Evolutionary conservation across 2,329 filamentous ascomycete species (phyloP), one percentile per base, ranked within the genome.

Genomic region (Stachybotrys chartarum): DNA sequence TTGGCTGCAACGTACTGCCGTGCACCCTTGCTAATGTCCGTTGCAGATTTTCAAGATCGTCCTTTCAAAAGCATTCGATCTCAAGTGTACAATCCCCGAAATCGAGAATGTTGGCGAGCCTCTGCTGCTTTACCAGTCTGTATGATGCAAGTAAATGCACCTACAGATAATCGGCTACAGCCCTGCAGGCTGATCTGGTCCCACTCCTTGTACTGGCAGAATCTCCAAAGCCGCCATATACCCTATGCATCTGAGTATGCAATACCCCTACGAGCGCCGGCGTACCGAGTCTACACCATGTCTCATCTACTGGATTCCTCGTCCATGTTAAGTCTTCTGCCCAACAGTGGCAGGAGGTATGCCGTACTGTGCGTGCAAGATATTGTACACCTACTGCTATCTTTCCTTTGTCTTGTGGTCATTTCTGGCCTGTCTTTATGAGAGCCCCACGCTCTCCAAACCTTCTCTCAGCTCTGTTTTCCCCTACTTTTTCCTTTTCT

Each of bases 51-150:
- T 99, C 84, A 99, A 99, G 75, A 99, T 99, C 65, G 94, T 99
- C 56, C 82, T 99, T 30, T 96, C 93, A 60, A 99, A 99, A 75
- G 94, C 94, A 2, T 99, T 99, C 70, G 94, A 99, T 71, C 82
- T 99, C 56, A 97, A 97, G 73, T 99, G 94, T 78, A 99, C 94
- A 32, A 97, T 99, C 68, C 94, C 94, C 51, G 94, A 99, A 74
- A 97, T 99, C 72, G 93, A 97, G 75, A 95, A 97, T 71, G 88
- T 97, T 56, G 94, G 94, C 74, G 94, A 99, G 74, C 94, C 94
- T 24, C 80, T 99, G 52, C 81, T 99, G 50, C 83, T 99, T 61
- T 99, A 99, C 70, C 89, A 92, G 72, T 85, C 83, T 51, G 71
- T 73, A 54, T 73, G 63, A 70, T 57, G 32, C 35, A 6, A 24